phyloP scores from a whole-genome alignment of 2,329 filamentous ascomycete genomes.

The Dothidotthia symphoricarpi region DNA sequence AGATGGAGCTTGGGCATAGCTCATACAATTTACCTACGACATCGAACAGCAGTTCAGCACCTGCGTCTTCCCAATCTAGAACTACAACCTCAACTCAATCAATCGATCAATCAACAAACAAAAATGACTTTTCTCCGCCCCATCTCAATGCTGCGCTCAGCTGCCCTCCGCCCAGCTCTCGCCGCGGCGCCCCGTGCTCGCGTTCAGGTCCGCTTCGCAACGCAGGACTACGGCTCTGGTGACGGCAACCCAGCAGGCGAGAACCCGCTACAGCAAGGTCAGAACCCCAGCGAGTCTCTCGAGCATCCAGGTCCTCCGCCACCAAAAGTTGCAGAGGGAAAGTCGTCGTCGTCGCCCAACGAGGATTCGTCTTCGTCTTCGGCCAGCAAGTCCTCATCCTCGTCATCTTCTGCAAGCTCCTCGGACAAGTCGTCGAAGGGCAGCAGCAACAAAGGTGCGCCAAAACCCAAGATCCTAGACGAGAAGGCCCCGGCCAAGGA shows the following conservation, averaged over 20 bases:
- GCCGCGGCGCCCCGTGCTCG: constrained; percentile 26
- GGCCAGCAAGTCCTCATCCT: constrained; percentile 7
- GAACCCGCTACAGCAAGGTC: constrained; percentile 45
- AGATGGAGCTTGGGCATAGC: background rate
- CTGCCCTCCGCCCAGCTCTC: constrained; percentile 21
- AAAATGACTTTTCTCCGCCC: constrained; percentile 36
- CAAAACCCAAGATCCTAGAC: constrained; percentile 44
- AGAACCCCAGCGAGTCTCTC: constrained; percentile 39
- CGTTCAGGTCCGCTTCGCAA: constrained; percentile 37
- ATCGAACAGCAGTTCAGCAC: background rate
- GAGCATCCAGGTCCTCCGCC: constrained; percentile 49
- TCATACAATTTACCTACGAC: constrained; percentile 4
- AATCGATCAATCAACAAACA: constrained; percentile 3
- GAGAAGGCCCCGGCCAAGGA: constrained; percentile 35
- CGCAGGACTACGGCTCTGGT: constrained; percentile 46
- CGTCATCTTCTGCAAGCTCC: constrained; percentile 7
- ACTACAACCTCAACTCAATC: too few species aligned
- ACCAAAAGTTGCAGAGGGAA: constrained; percentile 42
- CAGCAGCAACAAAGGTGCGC: constrained; percentile 7
- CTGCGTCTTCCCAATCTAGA: too few species aligned
- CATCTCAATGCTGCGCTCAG: constrained; percentile 29
- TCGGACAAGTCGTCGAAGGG: constrained; percentile 6
- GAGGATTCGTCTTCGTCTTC: constrained; percentile 16
- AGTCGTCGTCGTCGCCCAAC: constrained; percentile 32
- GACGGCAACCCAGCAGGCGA: constrained; percentile 45